Conservation (phyloP, 2,329 filamentous ascomycete species). For the Tolypocladium inflatum region DNA sequence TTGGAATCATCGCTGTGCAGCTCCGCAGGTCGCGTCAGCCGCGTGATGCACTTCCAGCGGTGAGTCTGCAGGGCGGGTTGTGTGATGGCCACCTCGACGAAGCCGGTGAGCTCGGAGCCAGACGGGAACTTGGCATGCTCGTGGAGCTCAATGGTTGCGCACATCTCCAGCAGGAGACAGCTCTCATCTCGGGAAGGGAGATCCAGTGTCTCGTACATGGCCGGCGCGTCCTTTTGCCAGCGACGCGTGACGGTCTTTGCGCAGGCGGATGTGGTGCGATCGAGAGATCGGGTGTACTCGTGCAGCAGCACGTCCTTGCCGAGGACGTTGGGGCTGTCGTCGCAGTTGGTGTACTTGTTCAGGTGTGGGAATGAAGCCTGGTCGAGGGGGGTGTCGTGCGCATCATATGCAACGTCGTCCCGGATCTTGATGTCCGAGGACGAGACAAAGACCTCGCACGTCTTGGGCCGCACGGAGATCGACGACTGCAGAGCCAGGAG, state of each 20-base stretch:
- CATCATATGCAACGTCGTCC: constrained; percentile 35
- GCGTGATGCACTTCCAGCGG: constrained; percentile 51
- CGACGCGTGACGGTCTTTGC: constrained; percentile 41
- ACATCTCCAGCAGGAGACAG: constrained; percentile 52
- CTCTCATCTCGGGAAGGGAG: constrained; percentile 37
- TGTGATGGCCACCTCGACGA: constrained; percentile 49
- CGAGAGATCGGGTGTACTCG: constrained; percentile 46
- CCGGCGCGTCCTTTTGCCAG: constrained; percentile 50
- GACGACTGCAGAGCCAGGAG: constrained; percentile 44
- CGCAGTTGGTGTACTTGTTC: constrained; percentile 42
- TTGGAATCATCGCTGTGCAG: constrained; percentile 35
- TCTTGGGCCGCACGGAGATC: constrained; percentile 46
- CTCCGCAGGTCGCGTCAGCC: constrained; percentile 46
- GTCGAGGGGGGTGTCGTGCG: constrained; percentile 33
- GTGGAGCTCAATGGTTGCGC: constrained; percentile 49
- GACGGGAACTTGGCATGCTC: constrained; percentile 46
- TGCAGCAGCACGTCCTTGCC: constrained; percentile 46
- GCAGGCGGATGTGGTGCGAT: constrained; percentile 46
- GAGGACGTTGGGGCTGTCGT: constrained; percentile 38
- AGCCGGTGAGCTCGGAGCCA: constrained; percentile 50
- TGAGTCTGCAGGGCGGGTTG: constrained; percentile 43
- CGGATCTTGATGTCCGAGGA: constrained; percentile 41
- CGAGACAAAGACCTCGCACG: constrained; percentile 50
- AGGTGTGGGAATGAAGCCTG: constrained; percentile 45
- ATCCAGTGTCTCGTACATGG: constrained; percentile 43